Evolutionary conservation across 805 yeast species (phyloP).

Genomic region (Candida maris): DNA sequence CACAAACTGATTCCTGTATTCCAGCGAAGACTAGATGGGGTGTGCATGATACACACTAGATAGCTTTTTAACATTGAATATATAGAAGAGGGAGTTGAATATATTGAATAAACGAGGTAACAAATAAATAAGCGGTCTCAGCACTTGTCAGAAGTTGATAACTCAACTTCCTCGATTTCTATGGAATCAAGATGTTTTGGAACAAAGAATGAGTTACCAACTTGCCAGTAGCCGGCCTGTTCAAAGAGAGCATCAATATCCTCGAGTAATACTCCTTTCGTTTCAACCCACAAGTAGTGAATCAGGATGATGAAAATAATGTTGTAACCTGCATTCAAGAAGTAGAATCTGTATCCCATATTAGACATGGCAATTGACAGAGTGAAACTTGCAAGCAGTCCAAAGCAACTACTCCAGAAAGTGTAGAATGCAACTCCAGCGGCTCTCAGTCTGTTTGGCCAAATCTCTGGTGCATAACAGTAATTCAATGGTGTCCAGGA

Average conservation of each 20-base stretch:
- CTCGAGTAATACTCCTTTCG: conserved; percentile 36
- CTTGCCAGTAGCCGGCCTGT: no score
- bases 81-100: no score
- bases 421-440: conserved; percentile 18
- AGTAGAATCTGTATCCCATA: conserved; percentile 34
- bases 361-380: conserved; percentile 37
- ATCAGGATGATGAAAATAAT: conserved; percentile 24
- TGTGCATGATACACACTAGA: no score
- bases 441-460: conserved; percentile 27
- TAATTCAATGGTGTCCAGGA: conserved; percentile 45
- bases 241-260: conserved; percentile 37
- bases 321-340: conserved; percentile 16
- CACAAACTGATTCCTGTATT: no score
- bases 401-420: conserved; percentile 13
- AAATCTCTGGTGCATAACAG: conserved; percentile 42
- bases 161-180: no score
- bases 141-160: no score
- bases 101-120: no score
- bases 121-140: no score
- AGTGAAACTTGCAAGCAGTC: conserved; percentile 31
- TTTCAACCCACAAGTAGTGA: conserved; percentile 29
- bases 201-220: no score
- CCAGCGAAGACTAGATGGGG: no score
- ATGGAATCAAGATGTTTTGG: no score
- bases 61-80: no score